Evolutionary conservation across 768 basidiomycete species (phyloP).

Genomic region (Trametes cingulata): DNA sequence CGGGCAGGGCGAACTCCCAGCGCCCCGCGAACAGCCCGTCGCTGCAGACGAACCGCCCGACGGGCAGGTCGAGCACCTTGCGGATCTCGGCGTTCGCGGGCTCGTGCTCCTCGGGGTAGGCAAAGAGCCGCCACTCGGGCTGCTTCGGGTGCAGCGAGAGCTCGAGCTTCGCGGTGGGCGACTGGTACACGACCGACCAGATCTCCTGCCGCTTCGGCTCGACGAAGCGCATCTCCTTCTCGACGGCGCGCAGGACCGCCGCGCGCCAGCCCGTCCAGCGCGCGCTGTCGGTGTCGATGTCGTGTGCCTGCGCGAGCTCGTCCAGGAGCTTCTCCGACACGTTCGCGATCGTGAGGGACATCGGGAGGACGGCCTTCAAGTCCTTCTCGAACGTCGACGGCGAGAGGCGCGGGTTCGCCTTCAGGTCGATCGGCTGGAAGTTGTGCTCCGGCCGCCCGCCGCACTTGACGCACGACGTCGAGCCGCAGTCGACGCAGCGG

Average conservation of each 20-base stretch:
- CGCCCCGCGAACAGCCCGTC: constrained; percentile 61
- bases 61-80: constrained; percentile 62
- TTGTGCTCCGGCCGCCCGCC: constrained; percentile 92
- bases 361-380: constrained; percentile 81
- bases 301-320: constrained; percentile 42
- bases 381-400: constrained; percentile 75
- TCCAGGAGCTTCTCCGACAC: constrained; percentile 56
- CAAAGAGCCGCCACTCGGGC: constrained; percentile 87
- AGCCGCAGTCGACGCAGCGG: constrained; percentile 74
- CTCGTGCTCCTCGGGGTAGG: constrained; percentile 60
- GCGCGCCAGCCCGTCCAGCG: constrained; percentile 71
- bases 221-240: constrained; percentile 76
- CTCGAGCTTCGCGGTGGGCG: constrained; percentile 68
- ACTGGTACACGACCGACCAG: constrained; percentile 82
- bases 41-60: constrained; percentile 69
- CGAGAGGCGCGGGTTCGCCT: constrained; percentile 55
- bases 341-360: constrained; percentile 68
- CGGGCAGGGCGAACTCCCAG: constrained; percentile 84
- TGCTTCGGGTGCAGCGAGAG: constrained; percentile 73
- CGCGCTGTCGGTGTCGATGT: constrained; percentile 46
- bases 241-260: constrained; percentile 60
- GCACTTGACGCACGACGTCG: constrained; percentile 81
- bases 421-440: constrained; percentile 54
- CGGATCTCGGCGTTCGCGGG: constrained; percentile 83
- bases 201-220: constrained; percentile 85